phyloP scores from a whole-genome alignment of 768 basidiomycete genomes.

The Suillus paluster region DNA sequence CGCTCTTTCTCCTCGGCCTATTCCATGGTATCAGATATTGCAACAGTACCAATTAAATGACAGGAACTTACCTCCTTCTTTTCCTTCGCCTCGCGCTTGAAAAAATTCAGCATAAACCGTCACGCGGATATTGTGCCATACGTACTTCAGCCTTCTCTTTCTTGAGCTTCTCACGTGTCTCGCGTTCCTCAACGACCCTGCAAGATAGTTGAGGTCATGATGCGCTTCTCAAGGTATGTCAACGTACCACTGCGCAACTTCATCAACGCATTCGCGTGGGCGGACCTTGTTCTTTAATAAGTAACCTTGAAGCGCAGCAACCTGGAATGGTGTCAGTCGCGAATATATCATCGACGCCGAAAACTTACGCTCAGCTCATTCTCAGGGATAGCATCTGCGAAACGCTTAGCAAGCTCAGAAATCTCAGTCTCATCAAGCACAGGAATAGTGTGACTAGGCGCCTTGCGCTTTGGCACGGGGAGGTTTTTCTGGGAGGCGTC shows the following conservation, averaged over 20 bases:
- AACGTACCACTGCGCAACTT: conserved; percentile 71
- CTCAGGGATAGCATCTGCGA: conserved; percentile 84
- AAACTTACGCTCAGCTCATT: conserved; percentile 80
- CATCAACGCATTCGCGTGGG: conserved; percentile 84
- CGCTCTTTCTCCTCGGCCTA: conserved; percentile 65
- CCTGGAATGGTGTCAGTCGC: conserved; percentile 44
- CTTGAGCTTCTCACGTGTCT: conserved; percentile 83
- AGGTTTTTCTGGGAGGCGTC: conserved; percentile 70
- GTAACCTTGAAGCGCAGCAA: conserved; percentile 85
- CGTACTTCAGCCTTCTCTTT: conserved; percentile 70
- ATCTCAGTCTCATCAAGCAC: conserved; percentile 78
- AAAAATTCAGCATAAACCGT: conserved; percentile 10
- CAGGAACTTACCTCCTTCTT: conserved; percentile 58
- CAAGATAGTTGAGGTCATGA: conserved; percentile 10
- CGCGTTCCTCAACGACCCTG: conserved; percentile 75
- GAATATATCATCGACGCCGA: background rate
- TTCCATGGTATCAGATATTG: conserved; percentile 6
- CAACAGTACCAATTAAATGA: conserved; percentile 5
- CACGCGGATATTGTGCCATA: background rate
- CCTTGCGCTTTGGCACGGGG: conserved; percentile 68
- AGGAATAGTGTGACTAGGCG: conserved; percentile 60
- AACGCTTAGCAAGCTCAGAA: conserved; percentile 75
- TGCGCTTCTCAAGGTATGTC: conserved; percentile 9
- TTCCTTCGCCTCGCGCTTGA: conserved; percentile 79
- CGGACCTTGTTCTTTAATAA: conserved; percentile 89